These are phyloP conservation scores for Capsicum pubescens DNA, from an alignment of 257 asterid species.

Conservation along the genomic window DNA sequence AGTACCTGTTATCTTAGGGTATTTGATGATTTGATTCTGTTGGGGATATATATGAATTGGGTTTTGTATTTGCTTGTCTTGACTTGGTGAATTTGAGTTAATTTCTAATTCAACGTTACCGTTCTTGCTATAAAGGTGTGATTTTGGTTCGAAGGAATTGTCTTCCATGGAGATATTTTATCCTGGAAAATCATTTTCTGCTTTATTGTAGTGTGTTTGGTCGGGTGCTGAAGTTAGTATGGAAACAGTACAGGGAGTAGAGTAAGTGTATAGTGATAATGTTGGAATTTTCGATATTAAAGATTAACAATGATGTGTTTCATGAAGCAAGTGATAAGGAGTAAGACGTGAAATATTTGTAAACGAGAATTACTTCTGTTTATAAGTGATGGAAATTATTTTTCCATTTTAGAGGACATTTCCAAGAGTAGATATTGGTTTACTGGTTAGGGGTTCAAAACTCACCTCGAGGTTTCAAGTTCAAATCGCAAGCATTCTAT, in stretches of 20 bases:
- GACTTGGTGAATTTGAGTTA: neutral
- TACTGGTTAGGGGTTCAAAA: too few relatives aligned
- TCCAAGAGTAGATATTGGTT: too few relatives aligned
- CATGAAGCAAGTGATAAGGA: neutral
- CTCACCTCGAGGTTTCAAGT: too few relatives aligned
- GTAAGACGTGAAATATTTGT: neutral
- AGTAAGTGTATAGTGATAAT: neutral
- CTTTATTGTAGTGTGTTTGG: neutral
- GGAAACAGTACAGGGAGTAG: neutral
- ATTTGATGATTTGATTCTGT: neutral
- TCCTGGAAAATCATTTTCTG: neutral
- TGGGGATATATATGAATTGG: neutral
- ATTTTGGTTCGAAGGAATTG: neutral
- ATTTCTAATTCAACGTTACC: neutral
- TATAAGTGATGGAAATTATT: neutral
- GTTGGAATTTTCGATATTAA: neutral
- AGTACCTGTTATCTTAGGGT: neutral
- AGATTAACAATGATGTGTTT: neutral
- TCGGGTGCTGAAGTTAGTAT: slow-evolving; percentile 13
- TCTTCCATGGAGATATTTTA: neutral
- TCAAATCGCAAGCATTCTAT: too few relatives aligned
- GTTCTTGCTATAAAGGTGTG: neutral
- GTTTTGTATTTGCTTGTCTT: neutral
- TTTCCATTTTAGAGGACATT: neutral
- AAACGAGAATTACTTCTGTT: neutral